Evolutionary conservation across 1,284 basidiomycete species (phyloP).

Genomic region (Heterobasidion parviporum): DNA sequence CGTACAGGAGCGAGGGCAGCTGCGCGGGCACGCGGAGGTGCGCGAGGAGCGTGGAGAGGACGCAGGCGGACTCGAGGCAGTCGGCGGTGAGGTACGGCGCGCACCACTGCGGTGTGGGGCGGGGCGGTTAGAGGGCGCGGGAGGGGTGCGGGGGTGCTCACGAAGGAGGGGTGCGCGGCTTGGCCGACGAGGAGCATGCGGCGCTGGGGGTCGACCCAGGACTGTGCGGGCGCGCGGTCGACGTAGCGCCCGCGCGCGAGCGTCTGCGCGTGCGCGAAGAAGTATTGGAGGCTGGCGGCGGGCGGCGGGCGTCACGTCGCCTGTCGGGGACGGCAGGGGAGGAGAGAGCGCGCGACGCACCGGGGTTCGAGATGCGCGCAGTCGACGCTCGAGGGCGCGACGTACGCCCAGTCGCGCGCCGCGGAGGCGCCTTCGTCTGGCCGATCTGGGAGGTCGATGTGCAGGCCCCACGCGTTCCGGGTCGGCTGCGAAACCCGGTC

Average conservation of each 20-base stretch:
- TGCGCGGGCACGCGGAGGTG: constrained; percentile 33
- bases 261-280: not conserved
- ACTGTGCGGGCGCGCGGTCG: constrained; percentile 11
- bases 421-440: too few species aligned
- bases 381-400: too few species aligned
- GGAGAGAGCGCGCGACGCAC: too few species aligned
- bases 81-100: not conserved
- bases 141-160: constrained; percentile 25
- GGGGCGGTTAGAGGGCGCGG: constrained; percentile 31
- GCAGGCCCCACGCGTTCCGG: too few species aligned
- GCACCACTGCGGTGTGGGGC: not conserved
- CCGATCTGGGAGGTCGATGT: too few species aligned
- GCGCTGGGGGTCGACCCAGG: constrained; percentile 1
- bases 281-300: not conserved
- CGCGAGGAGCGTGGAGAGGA: constrained; percentile 51
- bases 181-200: constrained; percentile 32
- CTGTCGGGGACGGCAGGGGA: too few species aligned
- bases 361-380: too few species aligned
- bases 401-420: too few species aligned
- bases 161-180: constrained; percentile 55
- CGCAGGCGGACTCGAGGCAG: constrained; percentile 52
- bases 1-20: constrained; percentile 36
- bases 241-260: constrained; percentile 26
- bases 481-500: too few species aligned
- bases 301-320: not conserved